Conservation (phyloP, 495 filamentous ascomycete genomes). For the Daldinia grandis region DNA sequence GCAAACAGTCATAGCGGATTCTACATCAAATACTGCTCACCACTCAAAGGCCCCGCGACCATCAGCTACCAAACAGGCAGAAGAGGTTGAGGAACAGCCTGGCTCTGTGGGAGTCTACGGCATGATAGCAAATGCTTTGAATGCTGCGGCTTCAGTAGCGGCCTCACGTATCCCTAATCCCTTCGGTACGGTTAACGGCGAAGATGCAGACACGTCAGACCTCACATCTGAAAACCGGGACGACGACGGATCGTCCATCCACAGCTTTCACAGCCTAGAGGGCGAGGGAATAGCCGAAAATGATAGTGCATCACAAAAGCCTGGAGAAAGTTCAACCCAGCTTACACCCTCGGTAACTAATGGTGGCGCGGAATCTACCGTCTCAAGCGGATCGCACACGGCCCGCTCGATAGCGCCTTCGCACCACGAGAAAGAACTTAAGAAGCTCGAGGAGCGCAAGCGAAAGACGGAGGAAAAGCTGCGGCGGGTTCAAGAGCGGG, state of each 20-base stretch:
- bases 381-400: constrained; percentile 42
- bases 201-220: constrained; percentile 44
- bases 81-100: constrained; percentile 53
- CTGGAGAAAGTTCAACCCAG: constrained; percentile 37
- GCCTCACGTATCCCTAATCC: constrained; percentile 46
- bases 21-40: constrained; percentile 10
- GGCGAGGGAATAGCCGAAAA: constrained; percentile 42
- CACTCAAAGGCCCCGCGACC: not conserved
- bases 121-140: constrained; percentile 58
- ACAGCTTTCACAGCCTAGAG: constrained; percentile 52
- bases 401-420: constrained; percentile 43
- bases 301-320: constrained; percentile 36
- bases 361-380: constrained; percentile 47
- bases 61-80: constrained; percentile 21
- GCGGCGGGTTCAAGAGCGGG: constrained; percentile 57
- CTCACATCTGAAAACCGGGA: constrained; percentile 22
- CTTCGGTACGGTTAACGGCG: constrained; percentile 44
- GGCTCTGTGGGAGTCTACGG: constrained; percentile 60
- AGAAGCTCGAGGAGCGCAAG: constrained; percentile 75
- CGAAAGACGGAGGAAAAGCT: constrained; percentile 76
- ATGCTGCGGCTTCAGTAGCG: constrained; percentile 53
- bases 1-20: constrained; percentile 16
- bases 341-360: constrained; percentile 37
- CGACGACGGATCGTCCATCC: constrained; percentile 50
- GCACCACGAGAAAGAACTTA: constrained; percentile 75